Percentiles rank a stretch among this genome's conserved stretches.
Evolutionary conservation across 495 filamentous ascomycete genomes (phyloP).

Genomic region (Penicillium daleae): DNA sequence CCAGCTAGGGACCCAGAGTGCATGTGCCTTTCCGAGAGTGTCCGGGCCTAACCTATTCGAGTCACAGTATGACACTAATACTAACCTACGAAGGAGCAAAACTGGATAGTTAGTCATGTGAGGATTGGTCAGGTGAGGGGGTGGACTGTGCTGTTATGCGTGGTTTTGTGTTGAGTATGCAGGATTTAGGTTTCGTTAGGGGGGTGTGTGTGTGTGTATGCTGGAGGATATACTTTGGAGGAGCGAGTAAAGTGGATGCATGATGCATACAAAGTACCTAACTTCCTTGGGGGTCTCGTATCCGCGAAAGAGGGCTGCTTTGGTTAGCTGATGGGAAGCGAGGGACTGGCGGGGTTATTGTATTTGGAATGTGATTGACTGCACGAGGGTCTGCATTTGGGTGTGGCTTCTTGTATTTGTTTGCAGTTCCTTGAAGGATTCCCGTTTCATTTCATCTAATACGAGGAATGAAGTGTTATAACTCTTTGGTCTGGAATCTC

Average conservation of each 20-base stretch:
- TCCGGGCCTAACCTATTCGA: neutral
- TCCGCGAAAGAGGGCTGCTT: neutral
- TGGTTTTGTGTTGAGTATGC: neutral
- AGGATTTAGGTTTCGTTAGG: neutral
- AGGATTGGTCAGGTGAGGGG: neutral
- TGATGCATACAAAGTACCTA: no score
- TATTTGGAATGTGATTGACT: neutral
- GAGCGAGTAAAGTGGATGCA: no score
- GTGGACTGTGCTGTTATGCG: neutral
- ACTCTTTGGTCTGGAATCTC: no score
- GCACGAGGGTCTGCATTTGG: neutral
- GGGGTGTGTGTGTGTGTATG: no score
- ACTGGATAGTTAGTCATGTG: no score
- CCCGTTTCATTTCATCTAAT: no score
- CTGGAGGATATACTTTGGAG: no score
- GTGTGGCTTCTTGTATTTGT: no score
- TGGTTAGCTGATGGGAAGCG: neutral
- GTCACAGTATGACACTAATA: no score
- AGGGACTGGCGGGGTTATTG: neutral
- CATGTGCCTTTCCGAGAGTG: conserved; percentile 9
- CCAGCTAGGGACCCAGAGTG: neutral
- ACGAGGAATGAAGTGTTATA: no score
- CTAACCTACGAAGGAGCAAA: neutral
- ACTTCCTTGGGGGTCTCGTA: neutral
- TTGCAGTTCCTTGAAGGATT: no score